Base-by-base conservation (phyloP, 1,284 basidiomycete genomes). In the Apiotrichum akiyoshidainum region DNA sequence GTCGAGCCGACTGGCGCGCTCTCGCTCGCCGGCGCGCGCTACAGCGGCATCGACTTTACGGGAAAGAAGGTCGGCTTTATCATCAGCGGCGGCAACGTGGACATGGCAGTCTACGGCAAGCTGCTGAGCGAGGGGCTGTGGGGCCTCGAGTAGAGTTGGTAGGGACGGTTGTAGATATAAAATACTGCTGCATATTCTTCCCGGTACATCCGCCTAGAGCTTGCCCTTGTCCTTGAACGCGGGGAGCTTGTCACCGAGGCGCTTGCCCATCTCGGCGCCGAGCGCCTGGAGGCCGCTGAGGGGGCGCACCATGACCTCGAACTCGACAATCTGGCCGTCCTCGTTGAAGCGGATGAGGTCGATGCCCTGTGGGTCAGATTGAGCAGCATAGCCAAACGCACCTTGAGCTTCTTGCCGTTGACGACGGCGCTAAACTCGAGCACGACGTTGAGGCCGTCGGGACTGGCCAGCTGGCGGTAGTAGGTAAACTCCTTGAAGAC, bases 11-110 rank as follows among this genome's bases (percentile, higher is more conserved):
- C 96, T 1, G 95, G 95, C n/a, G 95, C 96, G 0, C 83, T 98
- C 5, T 88, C 89, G 0, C 82, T 99, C n/a, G 95, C 95, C 8
- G 92, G 92, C 2, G 57, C 57, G 14, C 81, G 96, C 64, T 98
- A 99, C 75, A 86, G 86, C 8, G 86, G 96, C 74, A 91, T 99
- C 63, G 69, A 86, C 34, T 78, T 87, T 57, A 90, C 96, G 73
- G 84, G 88, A 56, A 92, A 91, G 78, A 87, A 85, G 61, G 97
- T 94, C 66, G 92, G 97, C 39, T 92, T 86, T 2, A 86, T 98
- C 54, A 82, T 99, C 63, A 92, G 89, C 66, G 95, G 95, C 26
- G 96, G 96, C n/a, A 99, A 99, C 78, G 96, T 99, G 91, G 98
- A 99, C 80, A 98, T 99, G 77, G 90, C 92, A 65, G 84, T 94